Evolutionary conservation across 2,329 filamentous ascomycete species (phyloP), one percentile per base, ranked within the genome.

Genomic region (Penicillium sp.): DNA sequence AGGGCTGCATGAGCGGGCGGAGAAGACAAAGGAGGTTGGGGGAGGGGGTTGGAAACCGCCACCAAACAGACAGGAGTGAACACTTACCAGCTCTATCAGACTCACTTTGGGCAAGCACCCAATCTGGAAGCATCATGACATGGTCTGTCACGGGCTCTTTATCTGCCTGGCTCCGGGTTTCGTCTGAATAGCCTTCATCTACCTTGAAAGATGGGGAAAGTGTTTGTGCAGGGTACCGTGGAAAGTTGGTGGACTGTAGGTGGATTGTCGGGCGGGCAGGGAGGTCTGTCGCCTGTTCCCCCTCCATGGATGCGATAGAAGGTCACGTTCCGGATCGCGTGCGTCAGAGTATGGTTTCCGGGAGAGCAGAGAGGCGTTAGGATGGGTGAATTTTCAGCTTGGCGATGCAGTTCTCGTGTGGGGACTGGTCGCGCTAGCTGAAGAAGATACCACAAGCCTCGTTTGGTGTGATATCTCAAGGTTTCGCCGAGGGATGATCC

Each of bases 141-240:
- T 76, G 73, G 53, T 76, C 73, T 51, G 68, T 60, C 41, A 56
- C 47, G 4, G 69, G 63, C 31, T 75, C 75, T 60, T 73, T 73
- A 47, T 77, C 76, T 48, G 71, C 63, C 58, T 75, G 75, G 55
- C 74, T 85, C 57, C 78, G 74, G 2, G 81, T 83, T 47, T 92
- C 89, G 71, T 94, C 90, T 6, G 90, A 92, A 72, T 94, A 95
- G 67, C 91, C 91, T 76, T 95, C 91, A 76, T 95, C 90, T 55
- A 91, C 82, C 71, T 86, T 79, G 62, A 83, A 80, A 29, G 83
- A 65, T 18, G 69, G 62, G n/a, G 69, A 65, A 35, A 70, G 58
- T 31, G 70, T 67, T 31, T 69, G 61, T 47, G 65, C 54, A 29
- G 68, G 53, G 59, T 70, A 69, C 15, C 63, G 65, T 45, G 70